Conservation (phyloP, 2,329 filamentous ascomycete species). For the Teratosphaeria destructans region DNA sequence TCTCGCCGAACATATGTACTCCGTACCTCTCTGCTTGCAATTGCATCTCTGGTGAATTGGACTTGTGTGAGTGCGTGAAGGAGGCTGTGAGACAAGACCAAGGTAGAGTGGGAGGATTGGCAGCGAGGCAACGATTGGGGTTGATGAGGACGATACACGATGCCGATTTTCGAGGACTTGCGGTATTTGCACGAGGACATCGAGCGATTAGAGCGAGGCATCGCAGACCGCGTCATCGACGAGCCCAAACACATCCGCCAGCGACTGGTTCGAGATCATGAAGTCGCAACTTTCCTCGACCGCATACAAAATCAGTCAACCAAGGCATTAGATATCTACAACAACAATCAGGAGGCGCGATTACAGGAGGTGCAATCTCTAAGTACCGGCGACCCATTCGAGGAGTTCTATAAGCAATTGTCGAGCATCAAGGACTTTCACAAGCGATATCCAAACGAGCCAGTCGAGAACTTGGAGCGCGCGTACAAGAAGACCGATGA, state of each 20-base stretch:
- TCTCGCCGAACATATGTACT: neutral
- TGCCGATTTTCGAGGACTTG: slow-evolving; percentile 74
- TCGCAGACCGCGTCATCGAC: slow-evolving; percentile 78
- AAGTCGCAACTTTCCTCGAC: slow-evolving; percentile 74
- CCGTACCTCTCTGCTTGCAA: neutral
- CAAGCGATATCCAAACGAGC: slow-evolving; percentile 82
- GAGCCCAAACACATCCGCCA: slow-evolving; percentile 87
- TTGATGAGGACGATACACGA: slow-evolving; percentile 30
- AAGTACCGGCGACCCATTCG: slow-evolving; percentile 74
- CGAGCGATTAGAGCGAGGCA: slow-evolving; percentile 87
- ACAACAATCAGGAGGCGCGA: slow-evolving; percentile 61
- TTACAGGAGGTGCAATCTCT: slow-evolving; percentile 75
- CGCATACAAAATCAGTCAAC: slow-evolving; percentile 80
- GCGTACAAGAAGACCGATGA: slow-evolving; percentile 73
- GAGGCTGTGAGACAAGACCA: neutral
- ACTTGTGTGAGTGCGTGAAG: neutral
- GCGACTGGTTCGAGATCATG: slow-evolving; percentile 80
- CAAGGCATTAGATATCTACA: slow-evolving; percentile 72
- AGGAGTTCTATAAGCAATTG: slow-evolving; percentile 82
- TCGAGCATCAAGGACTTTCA: slow-evolving; percentile 78
- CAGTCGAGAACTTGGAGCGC: slow-evolving; percentile 86
- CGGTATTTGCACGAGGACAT: slow-evolving; percentile 91
- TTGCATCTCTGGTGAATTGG: neutral
- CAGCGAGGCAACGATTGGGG: slow-evolving; percentile 20
- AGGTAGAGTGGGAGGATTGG: neutral